Base-by-base conservation (phyloP, 441 rosid genomes). In the Adansonia madagascariensis region DNA sequence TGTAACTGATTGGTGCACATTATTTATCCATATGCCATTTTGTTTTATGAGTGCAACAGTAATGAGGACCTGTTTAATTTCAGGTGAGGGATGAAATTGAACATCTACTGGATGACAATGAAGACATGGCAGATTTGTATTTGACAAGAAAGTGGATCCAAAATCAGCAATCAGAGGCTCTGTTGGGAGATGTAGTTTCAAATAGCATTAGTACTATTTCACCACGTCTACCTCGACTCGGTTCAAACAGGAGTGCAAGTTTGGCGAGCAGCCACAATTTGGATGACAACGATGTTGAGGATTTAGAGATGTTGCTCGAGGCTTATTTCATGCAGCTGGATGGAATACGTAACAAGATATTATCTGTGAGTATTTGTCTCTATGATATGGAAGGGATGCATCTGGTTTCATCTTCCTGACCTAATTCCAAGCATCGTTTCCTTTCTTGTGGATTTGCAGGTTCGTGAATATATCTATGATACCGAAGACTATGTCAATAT, bases 271-370 rank as follows among this genome's bases (percentile, higher is more conserved):
- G 94, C 82, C 86, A 79, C 75, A 49, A 14, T 63, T 59, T 77
- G 70, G 91, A 89, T 67, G 94, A 85, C 75, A 79, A 88, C 75
- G 96, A 91, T 17, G 98, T 95, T 11, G 96, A 96, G 82, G 98
- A 94, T 78, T 80, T 96, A 78, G 99, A 94, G 85, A 92, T 94
- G 98, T 82, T 96, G 84, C 89, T 96, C 59, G 98, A 96, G 80
- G 97, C 99, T 57, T 96, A 92, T 84, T 96, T 94, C 76, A 91
- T 92, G 95, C 97, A 94, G 85, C 86, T 96, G 53, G 99, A 96
- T 79, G 98, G 98, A 78, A 92, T 92, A 74, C 86, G 98, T 49
- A 94, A 92, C 89, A 96, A 91, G 86, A 96, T 96, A 79, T 89
- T 96, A 60, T 92, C 98, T 41, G 97, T 91, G 79, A 89, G 95